Evolutionary conservation across 257 asterid species (phyloP).

Genomic region (Solanum verrucosum): DNA sequence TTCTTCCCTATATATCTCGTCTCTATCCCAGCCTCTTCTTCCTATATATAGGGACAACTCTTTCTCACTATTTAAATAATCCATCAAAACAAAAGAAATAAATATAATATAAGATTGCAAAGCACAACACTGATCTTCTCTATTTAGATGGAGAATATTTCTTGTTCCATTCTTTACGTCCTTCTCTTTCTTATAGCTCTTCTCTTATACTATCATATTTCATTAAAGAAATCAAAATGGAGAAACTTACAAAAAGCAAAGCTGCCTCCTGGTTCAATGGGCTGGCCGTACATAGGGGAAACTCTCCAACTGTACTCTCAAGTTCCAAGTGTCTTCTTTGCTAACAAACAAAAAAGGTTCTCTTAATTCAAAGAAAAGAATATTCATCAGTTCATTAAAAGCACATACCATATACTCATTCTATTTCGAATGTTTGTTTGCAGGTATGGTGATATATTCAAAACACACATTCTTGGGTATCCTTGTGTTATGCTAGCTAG

Average conservation of each 20-base stretch:
- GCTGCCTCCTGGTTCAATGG: constrained; percentile 82
- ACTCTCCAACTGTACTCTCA: constrained; percentile 70
- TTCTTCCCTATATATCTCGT: not conserved
- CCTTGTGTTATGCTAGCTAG: constrained; percentile 80
- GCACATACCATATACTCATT: not conserved
- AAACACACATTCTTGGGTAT: constrained; percentile 66
- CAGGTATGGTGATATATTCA: constrained; percentile 78
- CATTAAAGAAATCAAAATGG: constrained; percentile 18
- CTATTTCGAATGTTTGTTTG: not conserved
- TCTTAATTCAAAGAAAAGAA: not conserved
- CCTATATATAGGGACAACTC: constrained; percentile 17
- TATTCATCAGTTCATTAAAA: not conserved
- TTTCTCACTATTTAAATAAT: not conserved
- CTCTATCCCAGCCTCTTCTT: not conserved
- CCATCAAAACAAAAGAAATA: not conserved
- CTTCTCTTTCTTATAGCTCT: constrained; percentile 40
- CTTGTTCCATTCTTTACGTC: constrained; percentile 16
- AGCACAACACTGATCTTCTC: not conserved
- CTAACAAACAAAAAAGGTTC: constrained; percentile 47
- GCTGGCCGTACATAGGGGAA: constrained; percentile 69
- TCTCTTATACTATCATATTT: constrained; percentile 17
- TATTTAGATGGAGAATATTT: constrained; percentile 11
- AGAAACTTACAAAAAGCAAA: constrained; percentile 9
- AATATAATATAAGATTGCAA: not conserved
- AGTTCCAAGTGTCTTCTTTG: constrained; percentile 55